Evolutionary conservation across 2,329 filamentous ascomycete species (phyloP).

Genomic region (Exophiala calicioides): DNA sequence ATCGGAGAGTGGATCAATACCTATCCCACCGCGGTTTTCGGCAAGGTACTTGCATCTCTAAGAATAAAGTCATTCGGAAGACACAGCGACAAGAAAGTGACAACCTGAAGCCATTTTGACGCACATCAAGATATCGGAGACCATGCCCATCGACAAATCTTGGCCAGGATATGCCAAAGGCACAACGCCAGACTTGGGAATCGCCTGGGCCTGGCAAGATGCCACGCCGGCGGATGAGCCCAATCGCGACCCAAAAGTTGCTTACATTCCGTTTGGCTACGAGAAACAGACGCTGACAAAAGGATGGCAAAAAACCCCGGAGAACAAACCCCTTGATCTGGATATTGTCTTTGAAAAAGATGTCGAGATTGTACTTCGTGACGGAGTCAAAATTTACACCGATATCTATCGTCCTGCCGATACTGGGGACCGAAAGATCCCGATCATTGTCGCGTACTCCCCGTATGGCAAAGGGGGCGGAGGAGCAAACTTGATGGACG

Average conservation of each 20-base stretch:
- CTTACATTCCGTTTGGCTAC: conserved; percentile 16
- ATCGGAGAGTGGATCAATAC: no score
- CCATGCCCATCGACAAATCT: conserved; percentile 21
- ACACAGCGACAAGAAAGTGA: no score
- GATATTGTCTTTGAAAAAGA: conserved; percentile 33
- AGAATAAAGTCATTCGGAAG: no score
- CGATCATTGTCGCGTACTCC: conserved; percentile 35
- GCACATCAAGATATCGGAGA: no score
- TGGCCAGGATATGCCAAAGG: conserved; percentile 20
- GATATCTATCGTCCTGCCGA: conserved; percentile 34
- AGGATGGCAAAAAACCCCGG: conserved; percentile 21
- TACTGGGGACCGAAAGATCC: conserved; percentile 29
- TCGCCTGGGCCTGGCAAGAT: conserved; percentile 20
- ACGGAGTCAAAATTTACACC: conserved; percentile 33
- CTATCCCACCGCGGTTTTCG: no score
- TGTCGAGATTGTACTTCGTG: conserved; percentile 31
- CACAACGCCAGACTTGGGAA: conserved; percentile 9
- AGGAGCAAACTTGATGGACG: conserved; percentile 19
- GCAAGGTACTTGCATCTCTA: no score
- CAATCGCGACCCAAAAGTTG: conserved; percentile 4
- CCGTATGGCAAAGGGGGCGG: conserved; percentile 36
- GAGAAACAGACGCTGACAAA: conserved; percentile 15
- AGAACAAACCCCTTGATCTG: conserved; percentile 12
- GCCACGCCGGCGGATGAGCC: conserved; percentile 15
- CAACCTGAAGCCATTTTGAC: no score